Percentiles rank a stretch among this genome's conserved stretches.
These are phyloP conservation scores for Acrasis kona DNA, from an alignment of 78 protist genomes.

Conservation along the genomic window DNA sequence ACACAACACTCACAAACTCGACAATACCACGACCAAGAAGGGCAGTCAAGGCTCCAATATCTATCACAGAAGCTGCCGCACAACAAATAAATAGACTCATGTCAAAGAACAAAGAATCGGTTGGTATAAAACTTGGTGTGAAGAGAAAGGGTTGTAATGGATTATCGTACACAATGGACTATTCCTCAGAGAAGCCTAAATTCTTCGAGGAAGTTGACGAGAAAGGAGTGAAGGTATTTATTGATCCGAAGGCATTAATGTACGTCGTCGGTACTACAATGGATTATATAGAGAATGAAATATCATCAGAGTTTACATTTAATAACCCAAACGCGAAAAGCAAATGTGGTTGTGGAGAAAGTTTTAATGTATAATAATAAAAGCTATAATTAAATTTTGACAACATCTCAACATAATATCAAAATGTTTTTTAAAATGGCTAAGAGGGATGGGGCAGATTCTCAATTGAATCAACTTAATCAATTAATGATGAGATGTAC, in stretches of 20 bases:
- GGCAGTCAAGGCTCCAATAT: too few species aligned
- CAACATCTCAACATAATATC: too few species aligned
- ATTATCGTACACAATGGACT: conserved; percentile 72
- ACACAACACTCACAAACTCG: too few species aligned
- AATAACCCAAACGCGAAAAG: conserved; percentile 81
- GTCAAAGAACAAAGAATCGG: neutral
- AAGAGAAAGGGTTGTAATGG: conserved; percentile 76
- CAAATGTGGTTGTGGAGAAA: conserved; percentile 88
- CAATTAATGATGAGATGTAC: too few species aligned
- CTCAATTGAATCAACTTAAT: too few species aligned
- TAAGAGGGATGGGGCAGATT: too few species aligned
- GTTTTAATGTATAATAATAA: conserved; percentile 37
- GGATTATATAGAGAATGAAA: conserved; percentile 70
- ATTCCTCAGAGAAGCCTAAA: conserved; percentile 40
- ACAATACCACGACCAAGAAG: too few species aligned
- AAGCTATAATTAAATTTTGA: too few species aligned
- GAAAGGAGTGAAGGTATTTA: conserved; percentile 50
- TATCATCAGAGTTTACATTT: conserved; percentile 67
- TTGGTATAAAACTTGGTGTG: conserved; percentile 50
- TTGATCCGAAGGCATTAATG: conserved; percentile 72
- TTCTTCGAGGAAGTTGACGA: conserved; percentile 39
- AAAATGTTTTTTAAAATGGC: too few species aligned
- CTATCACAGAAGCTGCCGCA: neutral
- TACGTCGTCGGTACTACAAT: conserved; percentile 75
- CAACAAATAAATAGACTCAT: neutral